A percentile compares a stretch with the other conserved stretches of the same genome.
phyloP scores from a whole-genome alignment of 345 rosid species.

The Gossypium rotundifolium region DNA sequence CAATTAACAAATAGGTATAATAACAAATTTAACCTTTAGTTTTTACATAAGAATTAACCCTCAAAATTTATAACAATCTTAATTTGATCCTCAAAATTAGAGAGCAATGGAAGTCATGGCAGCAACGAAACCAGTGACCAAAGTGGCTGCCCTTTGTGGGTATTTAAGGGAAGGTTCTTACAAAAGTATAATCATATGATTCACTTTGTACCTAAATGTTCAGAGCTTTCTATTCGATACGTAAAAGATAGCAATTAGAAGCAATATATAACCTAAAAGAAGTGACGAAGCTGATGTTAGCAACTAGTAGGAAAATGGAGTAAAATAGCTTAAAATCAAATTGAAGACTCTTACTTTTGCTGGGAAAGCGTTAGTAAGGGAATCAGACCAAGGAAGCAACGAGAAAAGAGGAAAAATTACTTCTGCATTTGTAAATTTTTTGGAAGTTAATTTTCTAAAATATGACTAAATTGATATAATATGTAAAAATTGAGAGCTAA shows the following conservation, averaged over 20 bases:
- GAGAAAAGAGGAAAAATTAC: background rate
- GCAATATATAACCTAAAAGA: conserved; percentile 17
- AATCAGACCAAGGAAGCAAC: background rate
- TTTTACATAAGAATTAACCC: no score
- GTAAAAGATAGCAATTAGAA: background rate
- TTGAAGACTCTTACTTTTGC: background rate
- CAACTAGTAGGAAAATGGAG: background rate
- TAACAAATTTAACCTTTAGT: no score
- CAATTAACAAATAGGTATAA: no score
- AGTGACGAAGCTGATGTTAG: background rate
- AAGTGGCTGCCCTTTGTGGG: no score
- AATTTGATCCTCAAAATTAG: no score
- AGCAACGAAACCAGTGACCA: no score
- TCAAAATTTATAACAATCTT: no score
- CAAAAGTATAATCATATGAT: background rate
- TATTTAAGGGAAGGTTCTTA: no score
- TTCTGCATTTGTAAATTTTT: background rate
- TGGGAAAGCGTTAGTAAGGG: background rate
- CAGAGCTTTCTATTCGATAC: background rate
- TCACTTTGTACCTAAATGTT: background rate
- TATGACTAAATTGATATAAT: no score
- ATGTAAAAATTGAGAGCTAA: no score
- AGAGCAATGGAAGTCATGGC: no score
- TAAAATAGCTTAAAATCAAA: background rate
- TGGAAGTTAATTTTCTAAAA: no score